A percentile compares a stretch with the other conserved stretches of the same genome.
Evolutionary conservation across 2,329 filamentous ascomycete species (phyloP).

Genomic region (Hypoxylon sp.): DNA sequence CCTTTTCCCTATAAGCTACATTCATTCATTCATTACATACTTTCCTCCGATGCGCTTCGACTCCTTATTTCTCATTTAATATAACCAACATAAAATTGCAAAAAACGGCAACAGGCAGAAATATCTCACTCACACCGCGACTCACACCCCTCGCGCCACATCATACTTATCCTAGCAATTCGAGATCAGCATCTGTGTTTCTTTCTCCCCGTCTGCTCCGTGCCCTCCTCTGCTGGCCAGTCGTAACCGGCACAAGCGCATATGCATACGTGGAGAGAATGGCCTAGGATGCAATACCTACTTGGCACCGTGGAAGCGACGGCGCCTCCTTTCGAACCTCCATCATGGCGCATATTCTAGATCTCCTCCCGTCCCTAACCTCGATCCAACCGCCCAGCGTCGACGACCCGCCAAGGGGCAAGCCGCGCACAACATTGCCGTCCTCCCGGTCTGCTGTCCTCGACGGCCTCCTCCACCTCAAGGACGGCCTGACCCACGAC

Average conservation of each 20-base stretch:
- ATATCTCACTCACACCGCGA: neutral
- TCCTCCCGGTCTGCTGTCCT: conserved; percentile 48
- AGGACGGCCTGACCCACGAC: conserved; percentile 60
- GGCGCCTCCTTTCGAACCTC: conserved; percentile 6
- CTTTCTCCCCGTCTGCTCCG: neutral
- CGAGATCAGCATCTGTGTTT: neutral
- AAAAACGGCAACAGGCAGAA: no score
- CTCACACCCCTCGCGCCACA: neutral
- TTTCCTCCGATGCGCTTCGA: neutral
- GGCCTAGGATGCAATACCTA: conserved; percentile 23
- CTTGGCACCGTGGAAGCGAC: conserved; percentile 7
- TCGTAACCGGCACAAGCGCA: neutral
- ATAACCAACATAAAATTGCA: no score
- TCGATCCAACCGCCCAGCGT: conserved; percentile 21
- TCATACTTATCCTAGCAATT: neutral
- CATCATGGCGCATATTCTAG: conserved; percentile 40
- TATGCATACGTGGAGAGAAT: neutral
- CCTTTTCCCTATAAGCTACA: neutral
- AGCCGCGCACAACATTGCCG: conserved; percentile 5
- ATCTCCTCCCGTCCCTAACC: conserved; percentile 34
- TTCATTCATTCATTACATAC: no score
- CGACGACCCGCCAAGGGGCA: conserved; percentile 11
- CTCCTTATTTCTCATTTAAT: neutral
- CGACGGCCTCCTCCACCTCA: conserved; percentile 55
- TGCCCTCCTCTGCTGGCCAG: neutral